These are phyloP conservation scores for Colletotrichum chrysophilum DNA, from an alignment of 2,329 filamentous ascomycete species.

Conservation along the genomic window DNA sequence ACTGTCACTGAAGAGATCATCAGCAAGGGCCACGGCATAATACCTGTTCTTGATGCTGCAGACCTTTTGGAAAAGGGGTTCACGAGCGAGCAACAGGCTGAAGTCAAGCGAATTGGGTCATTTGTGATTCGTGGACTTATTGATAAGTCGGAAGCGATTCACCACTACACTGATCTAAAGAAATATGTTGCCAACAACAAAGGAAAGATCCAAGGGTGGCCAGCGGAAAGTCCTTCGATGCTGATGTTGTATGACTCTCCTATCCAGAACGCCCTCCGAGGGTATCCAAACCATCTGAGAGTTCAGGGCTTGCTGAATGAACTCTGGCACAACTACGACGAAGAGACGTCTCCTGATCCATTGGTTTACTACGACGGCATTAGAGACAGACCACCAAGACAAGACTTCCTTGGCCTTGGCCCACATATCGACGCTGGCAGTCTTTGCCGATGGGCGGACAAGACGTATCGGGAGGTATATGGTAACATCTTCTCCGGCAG, in stretches of 20 bases:
- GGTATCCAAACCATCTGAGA: conserved; percentile 40
- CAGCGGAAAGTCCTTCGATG: conserved; percentile 40
- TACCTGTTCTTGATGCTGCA: conserved; percentile 35
- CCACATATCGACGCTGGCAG: conserved; percentile 50
- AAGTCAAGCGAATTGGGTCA: conserved; percentile 30
- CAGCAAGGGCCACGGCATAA: conserved; percentile 33
- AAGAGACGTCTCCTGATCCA: conserved; percentile 35
- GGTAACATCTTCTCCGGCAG: conserved; percentile 38
- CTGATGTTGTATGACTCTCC: conserved; percentile 43
- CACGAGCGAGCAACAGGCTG: conserved; percentile 24
- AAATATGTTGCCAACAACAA: conserved; percentile 38
- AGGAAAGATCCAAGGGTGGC: conserved; percentile 36
- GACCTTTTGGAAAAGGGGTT: conserved; percentile 29
- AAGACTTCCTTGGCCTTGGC: conserved; percentile 43
- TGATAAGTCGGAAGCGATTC: conserved; percentile 24
- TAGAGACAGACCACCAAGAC: conserved; percentile 40
- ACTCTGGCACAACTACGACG: conserved; percentile 39
- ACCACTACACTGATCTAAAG: conserved; percentile 34
- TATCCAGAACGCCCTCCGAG: conserved; percentile 40
- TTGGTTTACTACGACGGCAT: conserved; percentile 44
- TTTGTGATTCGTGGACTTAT: conserved; percentile 27
- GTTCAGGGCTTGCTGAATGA: conserved; percentile 41
- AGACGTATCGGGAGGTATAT: conserved; percentile 41
- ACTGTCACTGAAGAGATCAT: conserved; percentile 39
- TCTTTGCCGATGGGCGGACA: conserved; percentile 46